phyloP scores from a whole-genome alignment of 495 filamentous ascomycete species.

The Penicillium ucsense region DNA sequence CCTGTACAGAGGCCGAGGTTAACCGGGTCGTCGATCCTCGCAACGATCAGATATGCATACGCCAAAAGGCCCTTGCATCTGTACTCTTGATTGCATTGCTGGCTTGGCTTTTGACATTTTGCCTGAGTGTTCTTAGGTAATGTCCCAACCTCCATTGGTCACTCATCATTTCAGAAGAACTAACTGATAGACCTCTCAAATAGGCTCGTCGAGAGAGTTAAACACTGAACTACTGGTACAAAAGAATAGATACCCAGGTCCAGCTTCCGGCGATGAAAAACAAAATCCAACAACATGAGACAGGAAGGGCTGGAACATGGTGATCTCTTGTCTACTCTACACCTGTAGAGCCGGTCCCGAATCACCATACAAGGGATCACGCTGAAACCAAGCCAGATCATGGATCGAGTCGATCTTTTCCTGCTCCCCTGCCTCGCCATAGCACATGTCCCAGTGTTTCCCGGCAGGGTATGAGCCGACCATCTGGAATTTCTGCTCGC shows the following conservation, averaged over 20 bases:
- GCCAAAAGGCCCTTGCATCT: conserved; percentile 68
- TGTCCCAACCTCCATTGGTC: neutral
- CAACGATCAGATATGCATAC: conserved; percentile 47
- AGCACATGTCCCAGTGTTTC: conserved; percentile 61
- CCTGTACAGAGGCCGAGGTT: conserved; percentile 38
- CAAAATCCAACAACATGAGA: no score
- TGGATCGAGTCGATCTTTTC: conserved; percentile 37
- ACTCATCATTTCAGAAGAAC: conserved; percentile 2
- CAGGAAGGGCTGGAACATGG: no score
- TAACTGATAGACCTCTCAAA: neutral
- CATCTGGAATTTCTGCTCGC: conserved; percentile 45
- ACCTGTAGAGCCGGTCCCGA: conserved; percentile 41
- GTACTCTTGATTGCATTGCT: conserved; percentile 76
- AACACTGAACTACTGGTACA: conserved; percentile 14
- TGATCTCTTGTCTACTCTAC: conserved; percentile 2
- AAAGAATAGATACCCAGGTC: no score
- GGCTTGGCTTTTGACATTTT: conserved; percentile 84
- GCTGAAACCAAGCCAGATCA: conserved; percentile 43
- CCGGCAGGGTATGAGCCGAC: conserved; percentile 54
- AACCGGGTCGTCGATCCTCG: conserved; percentile 29
- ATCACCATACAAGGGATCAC: conserved; percentile 51
- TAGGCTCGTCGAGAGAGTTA: conserved; percentile 63
- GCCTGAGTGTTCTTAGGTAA: conserved; percentile 76
- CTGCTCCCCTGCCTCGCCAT: conserved; percentile 46
- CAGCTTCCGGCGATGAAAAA: no score